Percentiles rank a stretch among this genome's conserved stretches.
phyloP scores from a whole-genome alignment of 176 grass and related monocot genomes.

The Raddia distichophylla region DNA sequence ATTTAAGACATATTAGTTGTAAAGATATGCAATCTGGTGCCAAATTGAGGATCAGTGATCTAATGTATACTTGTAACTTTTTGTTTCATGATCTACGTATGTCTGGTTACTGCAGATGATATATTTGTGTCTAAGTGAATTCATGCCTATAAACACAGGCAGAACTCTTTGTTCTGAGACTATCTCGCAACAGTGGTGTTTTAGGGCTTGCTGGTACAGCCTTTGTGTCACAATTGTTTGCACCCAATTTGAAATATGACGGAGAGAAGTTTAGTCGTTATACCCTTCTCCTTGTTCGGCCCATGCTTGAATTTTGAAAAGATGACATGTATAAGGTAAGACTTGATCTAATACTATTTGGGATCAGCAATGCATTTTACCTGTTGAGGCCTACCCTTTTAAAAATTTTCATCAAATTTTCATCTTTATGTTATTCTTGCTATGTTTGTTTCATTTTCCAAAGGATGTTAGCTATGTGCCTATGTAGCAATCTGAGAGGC shows the following conservation, averaged over 20 bases:
- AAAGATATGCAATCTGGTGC: not conserved
- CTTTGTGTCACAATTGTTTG: conserved; percentile 82
- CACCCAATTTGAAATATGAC: conserved; percentile 54
- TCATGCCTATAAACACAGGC: conserved; percentile 58
- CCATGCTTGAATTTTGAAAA: conserved; percentile 97
- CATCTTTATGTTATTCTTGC: not conserved
- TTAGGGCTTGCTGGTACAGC: conserved; percentile 97
- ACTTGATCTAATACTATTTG: not conserved
- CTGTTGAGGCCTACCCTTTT: not conserved
- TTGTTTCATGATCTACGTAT: conserved; percentile 3
- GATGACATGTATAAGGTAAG: conserved; percentile 93
- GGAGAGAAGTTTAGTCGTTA: conserved; percentile 45
- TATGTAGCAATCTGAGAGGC: not conserved
- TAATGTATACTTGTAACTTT: conserved; percentile 24
- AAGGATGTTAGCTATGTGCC: conserved; percentile 25
- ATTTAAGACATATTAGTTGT: conserved; percentile 17
- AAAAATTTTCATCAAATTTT: not conserved
- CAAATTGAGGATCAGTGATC: conserved; percentile 25
- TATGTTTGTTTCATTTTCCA: conserved; percentile 17
- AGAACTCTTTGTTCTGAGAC: conserved; percentile 87
- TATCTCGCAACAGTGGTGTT: conserved; percentile 93
- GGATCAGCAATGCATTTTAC: conserved; percentile 15
- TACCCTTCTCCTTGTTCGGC: conserved; percentile 77
- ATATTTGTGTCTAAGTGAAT: conserved; percentile 23
- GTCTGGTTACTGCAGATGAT: conserved; percentile 11